phyloP scores from a whole-genome alignment of 2,329 filamentous ascomycete species.

The Nectriaceae sp. region DNA sequence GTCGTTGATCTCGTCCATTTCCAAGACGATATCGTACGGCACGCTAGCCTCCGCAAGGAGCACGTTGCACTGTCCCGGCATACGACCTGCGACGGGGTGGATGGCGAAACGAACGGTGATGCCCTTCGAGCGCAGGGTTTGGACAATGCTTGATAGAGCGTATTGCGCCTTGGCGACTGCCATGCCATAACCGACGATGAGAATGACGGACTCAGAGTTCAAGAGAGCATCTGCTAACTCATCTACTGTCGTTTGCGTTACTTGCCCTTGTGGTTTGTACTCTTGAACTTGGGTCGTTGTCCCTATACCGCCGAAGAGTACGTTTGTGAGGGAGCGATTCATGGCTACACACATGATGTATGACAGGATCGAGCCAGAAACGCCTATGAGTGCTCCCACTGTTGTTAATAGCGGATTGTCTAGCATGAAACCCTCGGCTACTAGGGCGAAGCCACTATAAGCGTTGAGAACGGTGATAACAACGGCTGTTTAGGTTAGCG shows the following conservation, averaged over 20 bases:
- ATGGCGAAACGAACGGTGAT: constrained; percentile 87
- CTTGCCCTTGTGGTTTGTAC: constrained; percentile 76
- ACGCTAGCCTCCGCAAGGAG: constrained; percentile 85
- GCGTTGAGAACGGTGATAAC: constrained; percentile 90
- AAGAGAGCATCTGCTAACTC: constrained; percentile 76
- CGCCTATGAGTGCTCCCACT: constrained; percentile 83
- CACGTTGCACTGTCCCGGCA: constrained; percentile 94
- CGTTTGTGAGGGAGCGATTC: constrained; percentile 88
- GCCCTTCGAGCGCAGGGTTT: constrained; percentile 70
- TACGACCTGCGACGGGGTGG: constrained; percentile 85
- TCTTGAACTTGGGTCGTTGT: constrained; percentile 59
- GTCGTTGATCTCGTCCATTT: constrained; percentile 97
- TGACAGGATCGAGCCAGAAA: constrained; percentile 85
- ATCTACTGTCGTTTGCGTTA: constrained; percentile 77
- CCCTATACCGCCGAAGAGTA: constrained; percentile 81
- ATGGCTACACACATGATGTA: constrained; percentile 89
- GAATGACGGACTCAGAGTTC: constrained; percentile 82
- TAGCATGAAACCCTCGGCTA: constrained; percentile 90
- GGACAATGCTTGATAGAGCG: constrained; percentile 80
- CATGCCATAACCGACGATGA: constrained; percentile 92
- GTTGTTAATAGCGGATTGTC: constrained; percentile 84
- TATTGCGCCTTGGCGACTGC: constrained; percentile 93
- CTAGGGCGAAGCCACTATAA: constrained; percentile 86
- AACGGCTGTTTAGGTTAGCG: constrained; percentile 49
- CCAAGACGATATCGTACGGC: constrained; percentile 87